These are phyloP conservation scores for Tolypocladium cylindrosporum DNA, from an alignment of 2,329 filamentous ascomycete genomes.

Conservation along the genomic window DNA sequence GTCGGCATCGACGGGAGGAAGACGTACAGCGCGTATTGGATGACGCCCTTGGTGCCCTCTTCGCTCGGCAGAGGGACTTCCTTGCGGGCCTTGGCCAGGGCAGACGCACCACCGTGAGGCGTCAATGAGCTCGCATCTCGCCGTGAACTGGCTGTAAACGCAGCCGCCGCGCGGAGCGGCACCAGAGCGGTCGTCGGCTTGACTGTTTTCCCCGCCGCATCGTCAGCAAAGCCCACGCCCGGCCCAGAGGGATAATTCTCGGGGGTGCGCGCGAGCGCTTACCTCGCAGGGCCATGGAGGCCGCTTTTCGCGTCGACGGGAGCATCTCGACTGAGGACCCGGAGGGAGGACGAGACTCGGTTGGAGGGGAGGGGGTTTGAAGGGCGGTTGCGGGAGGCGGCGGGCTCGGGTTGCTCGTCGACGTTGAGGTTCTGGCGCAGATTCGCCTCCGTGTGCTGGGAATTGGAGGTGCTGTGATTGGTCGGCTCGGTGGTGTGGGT, in stretches of 20 bases:
- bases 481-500: neutral
- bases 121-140: conserved; percentile 51
- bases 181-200: conserved; percentile 55
- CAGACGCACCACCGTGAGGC: conserved; percentile 40
- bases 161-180: conserved; percentile 52
- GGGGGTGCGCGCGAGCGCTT: conserved; percentile 2
- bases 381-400: neutral
- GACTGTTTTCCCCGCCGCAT: conserved; percentile 32
- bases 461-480: conserved; percentile 3
- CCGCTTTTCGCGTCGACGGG: conserved; percentile 38
- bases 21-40: conserved; percentile 81
- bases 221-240: neutral
- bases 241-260: neutral
- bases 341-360: neutral
- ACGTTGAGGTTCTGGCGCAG: neutral
- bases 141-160: conserved; percentile 55
- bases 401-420: neutral
- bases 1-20: neutral
- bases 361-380: neutral
- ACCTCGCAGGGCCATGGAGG: conserved; percentile 44
- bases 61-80: conserved; percentile 72
- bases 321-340: conserved; percentile 27
- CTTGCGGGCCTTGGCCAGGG: conserved; percentile 47
- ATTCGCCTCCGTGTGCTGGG: conserved; percentile 1
- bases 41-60: conserved; percentile 66